Conservation (phyloP, 441 rosid species). For the Corymbia calophylla region DNA sequence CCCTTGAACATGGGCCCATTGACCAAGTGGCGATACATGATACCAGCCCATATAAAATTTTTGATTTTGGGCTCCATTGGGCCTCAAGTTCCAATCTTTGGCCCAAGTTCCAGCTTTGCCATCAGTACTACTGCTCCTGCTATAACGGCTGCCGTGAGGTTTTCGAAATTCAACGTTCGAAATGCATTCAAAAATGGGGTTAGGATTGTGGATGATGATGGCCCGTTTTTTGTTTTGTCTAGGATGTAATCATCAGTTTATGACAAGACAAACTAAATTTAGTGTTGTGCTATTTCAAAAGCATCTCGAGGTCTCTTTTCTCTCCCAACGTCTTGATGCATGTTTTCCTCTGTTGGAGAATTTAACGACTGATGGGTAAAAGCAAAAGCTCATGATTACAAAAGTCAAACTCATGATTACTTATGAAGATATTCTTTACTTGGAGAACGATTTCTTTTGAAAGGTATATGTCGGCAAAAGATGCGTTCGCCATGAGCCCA, state of each 20-base stretch:
- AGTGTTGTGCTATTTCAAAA: not conserved
- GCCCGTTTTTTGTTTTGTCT: not conserved
- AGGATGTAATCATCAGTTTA: not conserved
- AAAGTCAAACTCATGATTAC: not conserved
- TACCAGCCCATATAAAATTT: not conserved
- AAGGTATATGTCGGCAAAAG: not conserved
- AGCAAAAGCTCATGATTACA: not conserved
- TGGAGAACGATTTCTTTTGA: not conserved
- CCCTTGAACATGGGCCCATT: not conserved
- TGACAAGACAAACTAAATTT: not conserved
- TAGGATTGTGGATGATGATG: not conserved
- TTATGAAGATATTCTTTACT: not conserved
- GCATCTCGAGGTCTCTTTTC: not conserved
- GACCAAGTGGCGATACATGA: not conserved
- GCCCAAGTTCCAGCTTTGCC: not conserved
- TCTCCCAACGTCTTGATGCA: not conserved
- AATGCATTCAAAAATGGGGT: not conserved
- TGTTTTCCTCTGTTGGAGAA: not conserved
- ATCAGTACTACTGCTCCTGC: not conserved
- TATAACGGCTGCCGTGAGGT: not conserved
- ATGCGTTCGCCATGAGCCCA: not conserved
- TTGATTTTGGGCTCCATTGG: not conserved
- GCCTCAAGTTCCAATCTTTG: not conserved
- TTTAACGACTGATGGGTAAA: not conserved
- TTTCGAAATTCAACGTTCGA: not conserved